Percentiles rank a stretch among this genome's conserved stretches.
phyloP scores from a whole-genome alignment of 805 yeast genomes.

The Pichia nakasei region DNA sequence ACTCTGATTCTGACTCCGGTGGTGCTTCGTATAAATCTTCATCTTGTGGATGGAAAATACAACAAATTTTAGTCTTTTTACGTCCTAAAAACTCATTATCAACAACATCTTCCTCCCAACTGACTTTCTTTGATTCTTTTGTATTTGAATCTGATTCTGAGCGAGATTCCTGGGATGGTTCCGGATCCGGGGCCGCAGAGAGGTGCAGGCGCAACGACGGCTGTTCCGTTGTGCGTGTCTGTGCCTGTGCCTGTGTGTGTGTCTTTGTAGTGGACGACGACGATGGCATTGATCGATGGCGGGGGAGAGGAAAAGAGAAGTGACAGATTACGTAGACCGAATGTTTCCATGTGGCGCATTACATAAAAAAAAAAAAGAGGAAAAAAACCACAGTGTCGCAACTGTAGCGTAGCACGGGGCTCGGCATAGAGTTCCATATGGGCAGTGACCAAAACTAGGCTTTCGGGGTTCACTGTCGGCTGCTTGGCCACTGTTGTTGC shows the following conservation, averaged over 20 bases:
- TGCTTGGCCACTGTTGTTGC: no score
- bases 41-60: constrained; percentile 75
- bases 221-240: not conserved
- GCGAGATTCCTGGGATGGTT: not conserved
- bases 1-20: not conserved
- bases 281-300: not conserved
- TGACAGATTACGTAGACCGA: no score
- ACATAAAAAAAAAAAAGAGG: no score
- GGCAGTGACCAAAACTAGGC: no score
- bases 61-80: constrained; percentile 85
- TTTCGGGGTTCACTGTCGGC: no score
- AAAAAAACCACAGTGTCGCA: no score
- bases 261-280: no score
- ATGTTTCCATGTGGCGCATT: no score
- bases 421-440: no score
- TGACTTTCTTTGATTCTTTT: constrained; percentile 42
- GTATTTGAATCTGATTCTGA: not conserved
- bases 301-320: no score
- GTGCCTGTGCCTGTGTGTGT: no score
- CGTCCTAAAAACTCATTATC: constrained; percentile 86
- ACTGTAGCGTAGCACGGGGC: no score
- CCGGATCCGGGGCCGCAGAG: not conserved
- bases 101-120: constrained; percentile 79
- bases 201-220: not conserved
- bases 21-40: constrained; percentile 33